phyloP scores from a whole-genome alignment of 1,139 yeast species.

The Taiozyma sp. region DNA sequence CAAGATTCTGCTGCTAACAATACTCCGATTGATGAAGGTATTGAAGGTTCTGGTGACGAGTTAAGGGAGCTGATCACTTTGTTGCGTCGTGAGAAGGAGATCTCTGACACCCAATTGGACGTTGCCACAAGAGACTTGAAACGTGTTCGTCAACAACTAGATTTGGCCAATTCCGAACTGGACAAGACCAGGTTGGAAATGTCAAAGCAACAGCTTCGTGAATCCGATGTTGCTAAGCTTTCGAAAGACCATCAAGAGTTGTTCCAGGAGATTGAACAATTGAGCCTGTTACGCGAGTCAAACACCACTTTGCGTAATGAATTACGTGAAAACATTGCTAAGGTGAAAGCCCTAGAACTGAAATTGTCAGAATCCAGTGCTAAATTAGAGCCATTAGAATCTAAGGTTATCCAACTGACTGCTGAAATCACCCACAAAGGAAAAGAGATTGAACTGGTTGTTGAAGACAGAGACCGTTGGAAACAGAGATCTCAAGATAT shows the following conservation, averaged over 20 bases:
- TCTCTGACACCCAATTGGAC: constrained; percentile 56
- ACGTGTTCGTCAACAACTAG: constrained; percentile 34
- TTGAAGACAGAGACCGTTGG: constrained; percentile 48
- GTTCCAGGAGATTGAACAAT: constrained; percentile 58
- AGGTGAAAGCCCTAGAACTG: constrained; percentile 27
- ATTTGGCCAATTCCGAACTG: constrained; percentile 38
- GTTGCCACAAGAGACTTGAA: constrained; percentile 29
- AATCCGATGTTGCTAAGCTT: constrained; percentile 35
- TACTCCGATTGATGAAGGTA: constrained; percentile 16
- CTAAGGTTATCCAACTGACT: constrained; percentile 30
- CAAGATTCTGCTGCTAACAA: constrained; percentile 9
- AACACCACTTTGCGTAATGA: constrained; percentile 65
- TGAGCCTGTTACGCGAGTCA: constrained; percentile 71
- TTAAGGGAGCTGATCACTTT: constrained; percentile 55
- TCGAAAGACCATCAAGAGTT: constrained; percentile 49
- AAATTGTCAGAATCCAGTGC: constrained; percentile 31
- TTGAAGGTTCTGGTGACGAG: constrained; percentile 30
- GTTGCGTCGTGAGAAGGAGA: constrained; percentile 75
- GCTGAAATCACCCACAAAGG: constrained; percentile 38
- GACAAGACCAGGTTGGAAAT: constrained; percentile 42
- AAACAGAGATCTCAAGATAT: constrained; percentile 45
- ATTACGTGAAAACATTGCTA: constrained; percentile 22
- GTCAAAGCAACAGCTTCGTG: constrained; percentile 31
- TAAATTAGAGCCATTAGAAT: constrained; percentile 29
- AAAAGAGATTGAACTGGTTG: constrained; percentile 32